Evolutionary conservation across 176 grass and related monocot genomes (phyloP).

Genomic region (Zea mays): Zm-B73-REFERENCE-NAM-5.0 NC_050098.1:221610001-221610500

Average conservation of each 20-base stretch:
- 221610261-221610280: slow-evolving; percentile 45
- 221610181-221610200: background rate
- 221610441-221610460: slow-evolving; percentile 93
- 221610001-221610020: background rate
- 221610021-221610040: background rate
- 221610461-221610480: slow-evolving; percentile 62
- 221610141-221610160: slow-evolving; percentile 6
- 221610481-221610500: slow-evolving; percentile 5
- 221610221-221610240: slow-evolving; percentile 4
- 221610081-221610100: slow-evolving; percentile 21
- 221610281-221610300: slow-evolving; percentile 91
- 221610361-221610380: slow-evolving; percentile 59
- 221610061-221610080: slow-evolving; percentile 24
- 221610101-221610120: slow-evolving; percentile 1
- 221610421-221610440: slow-evolving; percentile 68
- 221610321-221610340: slow-evolving; percentile 79
- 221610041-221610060: background rate
- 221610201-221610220: slow-evolving; percentile 18
- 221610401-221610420: slow-evolving; percentile 77
- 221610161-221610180: background rate
- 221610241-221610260: background rate
- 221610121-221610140: background rate
- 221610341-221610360: slow-evolving; percentile 72
- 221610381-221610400: slow-evolving; percentile 87
- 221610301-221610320: slow-evolving; percentile 84